These are phyloP conservation scores for Fusarium miscanthi DNA, from an alignment of 2,329 filamentous ascomycete species.

Conservation along the genomic window DNA sequence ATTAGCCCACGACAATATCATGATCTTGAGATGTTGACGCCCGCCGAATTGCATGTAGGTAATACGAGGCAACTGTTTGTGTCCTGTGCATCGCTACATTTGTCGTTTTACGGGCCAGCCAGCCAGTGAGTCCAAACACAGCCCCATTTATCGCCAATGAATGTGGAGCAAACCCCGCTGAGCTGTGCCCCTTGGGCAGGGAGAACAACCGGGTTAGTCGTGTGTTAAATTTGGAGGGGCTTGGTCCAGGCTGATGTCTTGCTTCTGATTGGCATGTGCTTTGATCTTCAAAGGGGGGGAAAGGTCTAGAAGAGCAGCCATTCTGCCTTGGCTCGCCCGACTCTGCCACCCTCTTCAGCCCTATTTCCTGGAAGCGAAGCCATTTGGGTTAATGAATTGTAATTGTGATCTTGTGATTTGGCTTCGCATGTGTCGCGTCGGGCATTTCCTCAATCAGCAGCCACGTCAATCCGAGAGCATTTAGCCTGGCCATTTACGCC, in stretches of 20 bases:
- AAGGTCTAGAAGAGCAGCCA: neutral
- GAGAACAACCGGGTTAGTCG: neutral
- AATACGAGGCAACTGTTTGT: neutral
- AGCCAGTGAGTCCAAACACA: neutral
- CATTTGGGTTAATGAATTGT: neutral
- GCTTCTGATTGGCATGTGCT: neutral
- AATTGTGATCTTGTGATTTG: neutral
- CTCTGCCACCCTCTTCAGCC: neutral
- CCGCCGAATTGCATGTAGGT: neutral
- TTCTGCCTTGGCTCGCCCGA: neutral
- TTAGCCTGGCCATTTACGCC: neutral
- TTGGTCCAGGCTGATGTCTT: neutral
- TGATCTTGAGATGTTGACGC: neutral
- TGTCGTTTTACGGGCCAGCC: neutral
- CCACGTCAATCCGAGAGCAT: neutral
- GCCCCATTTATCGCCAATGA: neutral
- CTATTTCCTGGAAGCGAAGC: neutral
- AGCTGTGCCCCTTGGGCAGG: neutral
- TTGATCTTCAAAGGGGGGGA: neutral
- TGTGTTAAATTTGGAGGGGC: constrained; percentile 7
- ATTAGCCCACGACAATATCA: neutral
- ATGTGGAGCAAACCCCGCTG: neutral
- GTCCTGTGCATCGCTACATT: neutral
- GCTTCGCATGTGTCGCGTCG: neutral
- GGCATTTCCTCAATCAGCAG: neutral